Evolutionary conservation across 2,329 filamentous ascomycete genomes (phyloP).

Genomic region (Fusarium transvaalense): DNA sequence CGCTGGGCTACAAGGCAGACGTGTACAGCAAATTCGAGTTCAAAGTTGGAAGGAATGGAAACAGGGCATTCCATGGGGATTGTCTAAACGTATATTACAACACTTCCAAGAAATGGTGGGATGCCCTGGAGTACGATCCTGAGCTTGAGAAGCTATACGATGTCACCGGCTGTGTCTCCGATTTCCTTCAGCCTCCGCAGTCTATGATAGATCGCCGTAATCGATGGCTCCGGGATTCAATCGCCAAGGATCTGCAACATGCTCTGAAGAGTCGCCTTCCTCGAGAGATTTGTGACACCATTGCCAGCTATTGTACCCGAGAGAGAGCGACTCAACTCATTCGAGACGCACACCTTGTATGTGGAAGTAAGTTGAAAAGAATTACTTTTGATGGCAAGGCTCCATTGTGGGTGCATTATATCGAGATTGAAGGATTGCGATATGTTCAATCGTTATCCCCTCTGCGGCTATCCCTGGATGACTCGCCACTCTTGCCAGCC

Average conservation of each 20-base stretch:
- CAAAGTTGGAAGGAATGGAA: too few species aligned
- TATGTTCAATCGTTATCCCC: background rate
- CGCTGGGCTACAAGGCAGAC: too few species aligned
- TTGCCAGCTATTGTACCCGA: background rate
- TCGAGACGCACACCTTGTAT: background rate
- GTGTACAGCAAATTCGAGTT: too few species aligned
- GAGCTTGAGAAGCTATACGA: background rate
- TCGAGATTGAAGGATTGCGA: background rate
- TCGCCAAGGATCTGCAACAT: background rate
- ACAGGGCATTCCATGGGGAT: too few species aligned
- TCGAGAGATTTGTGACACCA: background rate
- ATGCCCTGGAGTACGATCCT: too few species aligned
- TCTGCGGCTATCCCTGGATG: background rate
- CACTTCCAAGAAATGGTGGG: too few species aligned
- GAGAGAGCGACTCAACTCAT: background rate
- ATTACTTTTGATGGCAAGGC: too few species aligned
- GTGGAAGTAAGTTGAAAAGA: too few species aligned
- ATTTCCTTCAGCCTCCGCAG: background rate
- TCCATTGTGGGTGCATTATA: background rate
- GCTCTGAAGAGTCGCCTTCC: background rate
- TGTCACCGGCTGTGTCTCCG: background rate
- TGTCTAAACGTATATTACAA: too few species aligned
- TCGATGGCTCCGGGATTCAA: background rate
- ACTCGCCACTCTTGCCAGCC: background rate
- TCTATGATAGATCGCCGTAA: background rate